Evolutionary conservation across 257 asterid genomes (phyloP), one percentile per base, ranked within the genome.

Genomic region (Leonotis leonurus): DNA sequence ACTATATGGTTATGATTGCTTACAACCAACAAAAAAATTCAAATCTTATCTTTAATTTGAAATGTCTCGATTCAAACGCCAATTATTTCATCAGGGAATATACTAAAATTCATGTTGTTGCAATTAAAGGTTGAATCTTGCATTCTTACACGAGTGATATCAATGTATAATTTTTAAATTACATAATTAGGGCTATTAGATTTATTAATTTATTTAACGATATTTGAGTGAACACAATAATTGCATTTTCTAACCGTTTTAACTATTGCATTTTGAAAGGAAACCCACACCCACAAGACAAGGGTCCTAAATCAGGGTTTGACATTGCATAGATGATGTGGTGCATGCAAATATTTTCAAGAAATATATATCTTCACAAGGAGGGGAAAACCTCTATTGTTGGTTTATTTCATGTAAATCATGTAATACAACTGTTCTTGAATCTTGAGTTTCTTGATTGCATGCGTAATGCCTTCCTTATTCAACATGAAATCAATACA

Each of bases 361-460:
- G 39, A 33, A 33, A 33, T 33, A n/a, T n/a, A n/a, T 62, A 90
- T 90, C 94, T 91, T 68, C 55, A 79, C 49, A 80, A 78, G 7
- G 87, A 75, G 22, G 98, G 94, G 48, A 84, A 59, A 59, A 60
- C 75, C 41, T 73, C 82, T 16, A 58, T 87, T 53, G 56, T 75
- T 66, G 81, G 86, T 62, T 22, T 16, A 29, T 10, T 41, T 18
- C 22, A 5, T 45, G 16, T 16, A 14, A 8, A 27, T 46, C 46
- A 3, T 46, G 14, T 20, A 18, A 9, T 18, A 8, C 3, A 20
- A 20, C 14, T 46, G 7, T 41, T n/a, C n/a, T n/a, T n/a, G n/a
- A n/a, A 12, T 20, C 24, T 16, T 16, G 8, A 45, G 8, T 45
- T 45, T 18, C 17, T 46, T 18, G 14, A 8, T 46, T 14, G 21